phyloP scores from a whole-genome alignment of 495 filamentous ascomycete genomes.

The Xylaria scruposa region DNA sequence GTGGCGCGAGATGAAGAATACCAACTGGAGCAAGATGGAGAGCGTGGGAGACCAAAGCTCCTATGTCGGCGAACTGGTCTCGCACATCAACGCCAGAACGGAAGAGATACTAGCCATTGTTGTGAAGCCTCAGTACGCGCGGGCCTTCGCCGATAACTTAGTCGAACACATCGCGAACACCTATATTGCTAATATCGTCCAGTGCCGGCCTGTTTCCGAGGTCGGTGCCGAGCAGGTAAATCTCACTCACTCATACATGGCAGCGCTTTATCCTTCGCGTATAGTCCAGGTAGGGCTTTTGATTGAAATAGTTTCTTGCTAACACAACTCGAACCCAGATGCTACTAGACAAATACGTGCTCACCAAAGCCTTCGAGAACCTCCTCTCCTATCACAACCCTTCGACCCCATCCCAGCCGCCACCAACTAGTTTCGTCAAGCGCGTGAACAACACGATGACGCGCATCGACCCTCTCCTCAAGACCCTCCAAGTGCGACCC shows the following conservation, averaged over 20 bases:
- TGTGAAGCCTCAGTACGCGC: constrained; percentile 91
- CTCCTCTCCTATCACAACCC: constrained; percentile 64
- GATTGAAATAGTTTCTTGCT: background rate
- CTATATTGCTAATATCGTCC: constrained; percentile 84
- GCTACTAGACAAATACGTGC: constrained; percentile 90
- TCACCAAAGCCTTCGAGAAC: constrained; percentile 81
- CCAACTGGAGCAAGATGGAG: constrained; percentile 93
- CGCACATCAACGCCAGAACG: constrained; percentile 69
- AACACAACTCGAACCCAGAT: constrained; percentile 57
- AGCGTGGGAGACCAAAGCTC: constrained; percentile 94
- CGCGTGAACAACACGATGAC: constrained; percentile 84
- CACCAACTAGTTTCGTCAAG: constrained; percentile 76
- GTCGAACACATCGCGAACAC: constrained; percentile 82
- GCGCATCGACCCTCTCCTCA: constrained; percentile 90
- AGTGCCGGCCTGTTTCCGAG: constrained; percentile 87
- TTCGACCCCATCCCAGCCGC: constrained; percentile 45
- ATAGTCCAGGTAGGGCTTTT: background rate
- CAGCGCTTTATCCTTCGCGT: background rate
- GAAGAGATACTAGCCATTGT: constrained; percentile 77
- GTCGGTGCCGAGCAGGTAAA: constrained; percentile 91
- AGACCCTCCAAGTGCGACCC: constrained; percentile 93
- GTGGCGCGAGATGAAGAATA: constrained; percentile 98
- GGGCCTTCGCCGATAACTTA: constrained; percentile 92
- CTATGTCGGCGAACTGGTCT: constrained; percentile 82
- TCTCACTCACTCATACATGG: background rate